Percentiles rank a stretch among this genome's conserved stretches.
These are phyloP conservation scores for Diddensiella caesifluorescens DNA, from an alignment of 805 yeast genomes.

Conservation along the genomic window DNA sequence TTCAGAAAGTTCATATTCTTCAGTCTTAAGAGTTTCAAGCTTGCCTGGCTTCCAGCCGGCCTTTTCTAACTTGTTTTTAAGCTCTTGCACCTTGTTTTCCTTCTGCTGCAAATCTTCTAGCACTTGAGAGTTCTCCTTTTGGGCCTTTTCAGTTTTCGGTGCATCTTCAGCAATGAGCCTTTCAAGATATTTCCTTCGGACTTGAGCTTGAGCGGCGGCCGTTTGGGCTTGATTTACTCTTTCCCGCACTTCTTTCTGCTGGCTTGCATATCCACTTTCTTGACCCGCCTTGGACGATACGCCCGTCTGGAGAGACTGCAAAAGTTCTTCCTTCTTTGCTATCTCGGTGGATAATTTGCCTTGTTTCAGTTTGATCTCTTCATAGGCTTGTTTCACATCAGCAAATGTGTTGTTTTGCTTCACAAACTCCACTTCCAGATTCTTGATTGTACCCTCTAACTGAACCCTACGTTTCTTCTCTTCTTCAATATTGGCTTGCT, in stretches of 20 bases:
- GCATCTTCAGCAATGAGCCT: conserved; percentile 44
- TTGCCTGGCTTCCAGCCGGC: conserved; percentile 41
- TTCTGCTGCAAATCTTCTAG: conserved; percentile 42
- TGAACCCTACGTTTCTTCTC: conserved; percentile 38
- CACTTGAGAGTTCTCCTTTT: conserved; percentile 40
- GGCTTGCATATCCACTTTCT: conserved; percentile 72
- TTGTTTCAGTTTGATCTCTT: conserved; percentile 40
- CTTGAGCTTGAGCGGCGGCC: conserved; percentile 50
- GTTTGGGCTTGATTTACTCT: conserved; percentile 50
- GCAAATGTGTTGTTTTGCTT: conserved; percentile 29
- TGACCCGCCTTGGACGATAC: conserved; percentile 76
- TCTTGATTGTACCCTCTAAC: conserved; percentile 33
- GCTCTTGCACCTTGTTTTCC: conserved; percentile 34
- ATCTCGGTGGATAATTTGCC: conserved; percentile 43
- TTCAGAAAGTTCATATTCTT: conserved; percentile 34
- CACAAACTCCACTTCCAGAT: conserved; percentile 23
- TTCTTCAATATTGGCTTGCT: conserved; percentile 52
- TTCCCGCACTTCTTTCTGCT: conserved; percentile 58
- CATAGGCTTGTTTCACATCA: conserved; percentile 42
- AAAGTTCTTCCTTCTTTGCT: conserved; percentile 64
- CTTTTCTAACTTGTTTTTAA: conserved; percentile 41
- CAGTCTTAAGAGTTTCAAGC: conserved; percentile 21
- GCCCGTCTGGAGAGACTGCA: conserved; percentile 81
- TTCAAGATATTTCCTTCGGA: conserved; percentile 53
- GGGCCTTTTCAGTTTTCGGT: conserved; percentile 43